Evolutionary conservation across 2,329 filamentous ascomycete species (phyloP), one percentile per base, ranked within the genome.

Genomic region (Curvularia sp.): DNA sequence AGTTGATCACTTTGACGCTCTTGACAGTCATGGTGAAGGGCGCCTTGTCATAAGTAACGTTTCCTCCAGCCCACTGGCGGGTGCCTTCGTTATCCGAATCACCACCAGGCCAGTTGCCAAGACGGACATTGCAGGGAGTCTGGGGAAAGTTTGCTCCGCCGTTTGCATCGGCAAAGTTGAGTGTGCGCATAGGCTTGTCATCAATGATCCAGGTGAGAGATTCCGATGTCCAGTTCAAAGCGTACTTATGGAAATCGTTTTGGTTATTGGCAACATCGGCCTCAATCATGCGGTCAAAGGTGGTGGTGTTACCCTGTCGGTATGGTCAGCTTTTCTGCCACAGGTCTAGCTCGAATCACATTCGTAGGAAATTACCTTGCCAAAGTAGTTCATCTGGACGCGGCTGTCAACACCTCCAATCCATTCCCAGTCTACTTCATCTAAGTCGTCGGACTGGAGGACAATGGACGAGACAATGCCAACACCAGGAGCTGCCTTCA

Each of bases 401-500:
- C 83, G 78, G 15, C 82, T 85, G 54, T 80, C 77, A 71, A 91
- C 88, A 55, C 83, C 83, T 45, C 91, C 91, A 57, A 92, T 83
- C 71, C 91, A 90, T 73, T 95, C 91, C 80, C 91, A 94, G 73
- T 97, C 93, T 39, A 96, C 88, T 78, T 96, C 92, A 74, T 96
- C 93, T 13, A 94, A 83, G 68, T 93, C 89, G 67, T 95, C 89
- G 49, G 90, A 94, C 65, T 95, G 83, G 76, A 94, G 84, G 74
- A 96, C 93, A 71, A 96, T 88, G 61, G 90, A 85, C 70, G 88
- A 92, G 68, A 97, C 86, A 62, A 97, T 88, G 50, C 93, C 93
- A 7, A 80, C 80, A 18, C 93, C 93, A 1, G 82, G 79, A 0
- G 93, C 88, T 3, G 90, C 90, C 80, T 92, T 91, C 81, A 96